Conservation (phyloP, 805 yeast species). For the Candida gorgasii region DNA sequence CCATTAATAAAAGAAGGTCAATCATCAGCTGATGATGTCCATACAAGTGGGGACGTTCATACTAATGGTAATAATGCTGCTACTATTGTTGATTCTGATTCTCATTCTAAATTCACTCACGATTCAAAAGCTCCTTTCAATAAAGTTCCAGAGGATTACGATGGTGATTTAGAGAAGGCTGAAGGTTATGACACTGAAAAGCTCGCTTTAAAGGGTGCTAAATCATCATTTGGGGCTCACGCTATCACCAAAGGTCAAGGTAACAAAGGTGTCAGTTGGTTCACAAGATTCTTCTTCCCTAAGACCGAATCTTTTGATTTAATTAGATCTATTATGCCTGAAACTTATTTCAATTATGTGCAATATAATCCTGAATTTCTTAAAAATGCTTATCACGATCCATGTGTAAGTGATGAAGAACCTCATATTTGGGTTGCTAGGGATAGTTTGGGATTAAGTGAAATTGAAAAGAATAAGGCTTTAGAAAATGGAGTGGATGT, state of each 20-base stretch:
- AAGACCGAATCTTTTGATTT: constrained; percentile 46
- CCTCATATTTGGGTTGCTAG: constrained; percentile 72
- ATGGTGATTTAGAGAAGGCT: constrained; percentile 4
- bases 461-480: constrained; percentile 56
- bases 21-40: constrained; percentile 6
- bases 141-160: neutral
- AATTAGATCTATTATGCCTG: constrained; percentile 48
- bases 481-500: constrained; percentile 55
- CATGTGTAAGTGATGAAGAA: constrained; percentile 54
- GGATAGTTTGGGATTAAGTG: constrained; percentile 68
- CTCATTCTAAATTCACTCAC: constrained; percentile 19
- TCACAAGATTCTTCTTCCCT: constrained; percentile 49
- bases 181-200: constrained; percentile 2
- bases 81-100: constrained; percentile 11
- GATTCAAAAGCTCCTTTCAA: constrained; percentile 25
- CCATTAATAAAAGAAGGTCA: neutral
- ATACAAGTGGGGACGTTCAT: constrained; percentile 9
- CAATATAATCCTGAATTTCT: constrained; percentile 43
- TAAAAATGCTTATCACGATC: constrained; percentile 51
- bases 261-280: constrained; percentile 26
- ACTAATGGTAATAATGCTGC: constrained; percentile 14
- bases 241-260: constrained; percentile 7
- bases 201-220: neutral
- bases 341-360: constrained; percentile 37
- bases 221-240: constrained; percentile 5